Percentiles rank a stretch among this genome's conserved stretches.
phyloP scores from a whole-genome alignment of 1,284 basidiomycete species.

The Coniferiporia weirii region DNA sequence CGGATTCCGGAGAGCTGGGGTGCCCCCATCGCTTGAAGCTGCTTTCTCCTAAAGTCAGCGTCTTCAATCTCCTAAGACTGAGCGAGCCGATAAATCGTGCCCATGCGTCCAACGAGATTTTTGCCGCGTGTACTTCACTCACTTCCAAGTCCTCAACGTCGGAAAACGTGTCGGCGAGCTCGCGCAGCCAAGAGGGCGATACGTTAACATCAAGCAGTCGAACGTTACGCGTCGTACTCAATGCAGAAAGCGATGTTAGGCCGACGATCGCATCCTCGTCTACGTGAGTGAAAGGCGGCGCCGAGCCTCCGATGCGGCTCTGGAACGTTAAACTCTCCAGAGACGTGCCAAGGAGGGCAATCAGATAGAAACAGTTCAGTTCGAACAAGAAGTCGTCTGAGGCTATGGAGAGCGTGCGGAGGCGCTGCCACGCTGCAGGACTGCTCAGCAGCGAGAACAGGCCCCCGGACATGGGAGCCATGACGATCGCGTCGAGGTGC shows the following conservation, averaged over 20 bases:
- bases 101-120: neutral
- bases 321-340: neutral
- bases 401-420: constrained; percentile 7
- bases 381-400: neutral
- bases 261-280: neutral
- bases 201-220: neutral
- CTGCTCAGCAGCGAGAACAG: constrained; percentile 47
- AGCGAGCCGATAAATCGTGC: neutral
- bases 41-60: neutral
- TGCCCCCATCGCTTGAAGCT: neutral
- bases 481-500: constrained; percentile 37
- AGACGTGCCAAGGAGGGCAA: neutral
- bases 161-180: neutral
- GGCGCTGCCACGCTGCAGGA: constrained; percentile 29
- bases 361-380: neutral
- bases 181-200: neutral
- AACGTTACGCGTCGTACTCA: neutral
- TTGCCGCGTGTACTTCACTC: neutral
- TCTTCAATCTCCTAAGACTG: neutral
- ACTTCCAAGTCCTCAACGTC: neutral
- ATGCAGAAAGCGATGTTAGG: neutral
- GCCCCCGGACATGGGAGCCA: constrained; percentile 28
- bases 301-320: neutral
- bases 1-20: neutral
- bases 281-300: neutral